Conservation (phyloP, 2,329 filamentous ascomycete genomes). For the Pyrenochaeta sp. region DNA sequence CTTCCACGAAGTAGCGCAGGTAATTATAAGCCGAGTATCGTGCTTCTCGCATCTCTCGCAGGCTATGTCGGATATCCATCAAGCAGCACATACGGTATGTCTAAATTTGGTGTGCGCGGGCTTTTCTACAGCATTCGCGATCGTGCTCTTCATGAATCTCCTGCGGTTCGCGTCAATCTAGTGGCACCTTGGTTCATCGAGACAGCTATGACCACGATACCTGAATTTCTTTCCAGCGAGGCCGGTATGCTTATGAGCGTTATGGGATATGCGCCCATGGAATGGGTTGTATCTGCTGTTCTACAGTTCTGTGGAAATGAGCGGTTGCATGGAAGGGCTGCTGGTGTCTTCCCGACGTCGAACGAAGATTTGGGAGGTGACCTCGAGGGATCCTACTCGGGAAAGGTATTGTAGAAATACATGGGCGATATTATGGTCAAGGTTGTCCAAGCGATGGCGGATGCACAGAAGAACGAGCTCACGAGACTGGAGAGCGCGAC, state of each 20-base stretch:
- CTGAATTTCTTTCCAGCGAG: conserved; percentile 17
- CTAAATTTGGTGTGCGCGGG: conserved; percentile 39
- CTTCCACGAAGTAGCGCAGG: conserved; percentile 17
- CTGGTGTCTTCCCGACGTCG: conserved; percentile 25
- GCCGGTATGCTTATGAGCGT: conserved; percentile 15
- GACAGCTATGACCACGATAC: conserved; percentile 25
- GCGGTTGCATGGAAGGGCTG: conserved; percentile 22
- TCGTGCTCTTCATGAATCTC: conserved; percentile 13
- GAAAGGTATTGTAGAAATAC: conserved; percentile 13
- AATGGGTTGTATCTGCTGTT: conserved; percentile 29
- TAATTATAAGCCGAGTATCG: conserved; percentile 24
- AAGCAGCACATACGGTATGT: conserved; percentile 34
- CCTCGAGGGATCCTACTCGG: conserved; percentile 23
- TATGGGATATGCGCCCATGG: conserved; percentile 29
- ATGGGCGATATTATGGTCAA: conserved; percentile 10
- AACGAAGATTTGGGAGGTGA: conserved; percentile 31
- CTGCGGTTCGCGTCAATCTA: conserved; percentile 32
- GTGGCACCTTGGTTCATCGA: conserved; percentile 40
- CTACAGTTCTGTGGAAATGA: conserved; percentile 24
- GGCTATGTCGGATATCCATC: conserved; percentile 34
- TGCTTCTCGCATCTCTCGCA: conserved; percentile 33
- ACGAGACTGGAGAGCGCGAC: too few relatives aligned
- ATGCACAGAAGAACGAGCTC: not conserved
- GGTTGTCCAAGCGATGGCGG: conserved; percentile 11
- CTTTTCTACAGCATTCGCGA: conserved; percentile 33